A percentile compares a stretch with the other conserved stretches of the same genome.
These are phyloP conservation scores for Trypanosoma mega DNA, from an alignment of 208 protist species.

Conservation along the genomic window DNA sequence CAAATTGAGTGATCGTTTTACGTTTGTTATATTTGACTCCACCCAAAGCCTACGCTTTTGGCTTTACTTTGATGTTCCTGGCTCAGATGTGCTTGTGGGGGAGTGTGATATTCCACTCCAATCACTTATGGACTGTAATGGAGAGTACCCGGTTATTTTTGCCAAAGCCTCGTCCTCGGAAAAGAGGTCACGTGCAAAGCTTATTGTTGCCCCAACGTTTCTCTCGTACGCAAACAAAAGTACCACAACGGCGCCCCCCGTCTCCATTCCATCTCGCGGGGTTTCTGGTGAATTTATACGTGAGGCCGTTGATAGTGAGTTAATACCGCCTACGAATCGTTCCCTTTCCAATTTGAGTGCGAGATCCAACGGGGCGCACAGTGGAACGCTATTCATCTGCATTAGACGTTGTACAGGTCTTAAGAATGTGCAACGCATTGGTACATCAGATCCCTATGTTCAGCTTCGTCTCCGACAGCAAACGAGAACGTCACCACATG, in stretches of 20 bases:
- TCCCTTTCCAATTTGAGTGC: slow-evolving; percentile 14
- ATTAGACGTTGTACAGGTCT: slow-evolving; percentile 49
- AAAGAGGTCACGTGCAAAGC: slow-evolving; percentile 33
- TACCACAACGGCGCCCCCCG: slow-evolving; percentile 21
- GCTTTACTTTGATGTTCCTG: slow-evolving; percentile 72
- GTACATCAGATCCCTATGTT: slow-evolving; percentile 74
- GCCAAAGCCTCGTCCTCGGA: slow-evolving; percentile 32
- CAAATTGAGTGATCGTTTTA: slow-evolving; percentile 47
- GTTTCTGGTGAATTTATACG: slow-evolving; percentile 37
- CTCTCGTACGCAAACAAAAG: slow-evolving; percentile 30
- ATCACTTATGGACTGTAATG: slow-evolving; percentile 37
- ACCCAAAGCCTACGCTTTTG: slow-evolving; percentile 53
- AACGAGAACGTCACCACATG: slow-evolving; percentile 36
- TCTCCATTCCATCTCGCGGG: slow-evolving; percentile 28
- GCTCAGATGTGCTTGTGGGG: slow-evolving; percentile 54
- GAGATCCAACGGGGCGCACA: background rate
- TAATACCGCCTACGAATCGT: slow-evolving; percentile 31
- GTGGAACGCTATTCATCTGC: slow-evolving; percentile 58
- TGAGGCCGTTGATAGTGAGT: background rate
- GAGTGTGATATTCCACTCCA: slow-evolving; percentile 44
- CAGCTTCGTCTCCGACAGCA: slow-evolving; percentile 43
- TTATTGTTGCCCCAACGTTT: slow-evolving; percentile 50
- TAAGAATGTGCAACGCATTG: slow-evolving; percentile 55
- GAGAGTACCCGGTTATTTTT: slow-evolving; percentile 42
- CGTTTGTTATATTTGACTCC: slow-evolving; percentile 64